These are phyloP conservation scores for Leccinum broughii DNA, from an alignment of 768 basidiomycete genomes.

Conservation along the genomic window DNA sequence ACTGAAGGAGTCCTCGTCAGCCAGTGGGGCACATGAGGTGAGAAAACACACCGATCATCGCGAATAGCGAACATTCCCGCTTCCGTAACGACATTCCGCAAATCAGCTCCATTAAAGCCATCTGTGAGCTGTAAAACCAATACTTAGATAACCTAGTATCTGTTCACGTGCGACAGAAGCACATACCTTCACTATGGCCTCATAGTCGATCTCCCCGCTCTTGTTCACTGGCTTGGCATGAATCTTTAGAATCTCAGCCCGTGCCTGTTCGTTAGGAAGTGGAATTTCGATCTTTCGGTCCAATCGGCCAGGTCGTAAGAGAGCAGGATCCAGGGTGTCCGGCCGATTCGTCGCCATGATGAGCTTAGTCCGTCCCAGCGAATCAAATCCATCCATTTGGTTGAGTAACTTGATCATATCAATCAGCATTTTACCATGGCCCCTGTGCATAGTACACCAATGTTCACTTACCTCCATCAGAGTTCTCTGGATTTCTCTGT, in stretches of 20 bases:
- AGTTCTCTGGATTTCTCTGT: slow-evolving; percentile 98
- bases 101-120: slow-evolving; percentile 94
- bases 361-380: slow-evolving; percentile 90
- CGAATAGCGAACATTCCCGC: slow-evolving; percentile 99
- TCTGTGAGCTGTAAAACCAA: slow-evolving; percentile 65
- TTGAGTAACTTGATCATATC: slow-evolving; percentile 73
- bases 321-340: slow-evolving; percentile 95
- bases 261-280: slow-evolving; percentile 94
- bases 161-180: neutral
- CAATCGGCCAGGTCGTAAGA: slow-evolving; percentile 92
- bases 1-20: slow-evolving; percentile 37
- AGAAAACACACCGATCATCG: slow-evolving; percentile 71
- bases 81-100: slow-evolving; percentile 93
- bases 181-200: slow-evolving; percentile 91
- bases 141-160: neutral
- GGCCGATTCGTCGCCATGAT: slow-evolving; percentile 99
- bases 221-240: slow-evolving; percentile 95
- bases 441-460: neutral
- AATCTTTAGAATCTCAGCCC: slow-evolving; percentile 96
- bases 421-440: neutral
- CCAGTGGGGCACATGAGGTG: neutral
- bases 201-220: slow-evolving; percentile 93
- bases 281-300: slow-evolving; percentile 99
- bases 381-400: slow-evolving; percentile 99
- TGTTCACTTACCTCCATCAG: slow-evolving; percentile 79